phyloP scores from a whole-genome alignment of 495 filamentous ascomycete species.

The Xylaria curta region DNA sequence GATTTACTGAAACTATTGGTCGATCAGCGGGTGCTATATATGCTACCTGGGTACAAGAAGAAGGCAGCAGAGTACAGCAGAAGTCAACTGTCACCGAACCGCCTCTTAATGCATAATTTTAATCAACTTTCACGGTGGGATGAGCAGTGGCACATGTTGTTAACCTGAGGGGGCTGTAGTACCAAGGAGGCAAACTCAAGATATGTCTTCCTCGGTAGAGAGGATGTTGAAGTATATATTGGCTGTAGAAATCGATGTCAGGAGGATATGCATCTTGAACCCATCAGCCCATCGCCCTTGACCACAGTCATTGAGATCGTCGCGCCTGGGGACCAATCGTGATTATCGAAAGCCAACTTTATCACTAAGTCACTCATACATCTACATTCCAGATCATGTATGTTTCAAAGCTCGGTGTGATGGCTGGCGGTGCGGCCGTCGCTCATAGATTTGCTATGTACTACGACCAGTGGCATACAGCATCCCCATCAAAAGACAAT shows the following conservation, averaged over 20 bases:
- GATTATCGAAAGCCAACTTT: background rate
- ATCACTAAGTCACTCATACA: background rate
- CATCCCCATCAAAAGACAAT: constrained; percentile 35
- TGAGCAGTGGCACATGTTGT: background rate
- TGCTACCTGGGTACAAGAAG: background rate
- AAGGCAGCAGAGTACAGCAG: background rate
- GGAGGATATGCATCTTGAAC: background rate
- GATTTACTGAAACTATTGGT: background rate
- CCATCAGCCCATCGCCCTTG: background rate
- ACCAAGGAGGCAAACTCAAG: background rate
- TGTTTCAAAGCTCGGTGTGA: constrained; percentile 28
- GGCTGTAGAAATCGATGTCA: background rate
- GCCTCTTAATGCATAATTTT: constrained; percentile 3
- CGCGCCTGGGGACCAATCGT: background rate
- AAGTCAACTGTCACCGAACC: background rate
- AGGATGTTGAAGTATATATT: constrained; percentile 7
- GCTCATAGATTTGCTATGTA: constrained; percentile 39
- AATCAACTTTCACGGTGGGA: background rate
- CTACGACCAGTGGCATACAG: constrained; percentile 46
- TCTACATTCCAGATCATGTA: constrained; percentile 29
- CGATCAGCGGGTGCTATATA: background rate
- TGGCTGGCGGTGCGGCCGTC: constrained; percentile 26
- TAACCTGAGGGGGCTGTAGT: background rate
- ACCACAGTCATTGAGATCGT: background rate
- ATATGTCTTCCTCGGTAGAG: background rate